Conservation (phyloP, 225 moss, liverwort and hornwort genomes). For the Pseudoscleropodium purum region DNA sequence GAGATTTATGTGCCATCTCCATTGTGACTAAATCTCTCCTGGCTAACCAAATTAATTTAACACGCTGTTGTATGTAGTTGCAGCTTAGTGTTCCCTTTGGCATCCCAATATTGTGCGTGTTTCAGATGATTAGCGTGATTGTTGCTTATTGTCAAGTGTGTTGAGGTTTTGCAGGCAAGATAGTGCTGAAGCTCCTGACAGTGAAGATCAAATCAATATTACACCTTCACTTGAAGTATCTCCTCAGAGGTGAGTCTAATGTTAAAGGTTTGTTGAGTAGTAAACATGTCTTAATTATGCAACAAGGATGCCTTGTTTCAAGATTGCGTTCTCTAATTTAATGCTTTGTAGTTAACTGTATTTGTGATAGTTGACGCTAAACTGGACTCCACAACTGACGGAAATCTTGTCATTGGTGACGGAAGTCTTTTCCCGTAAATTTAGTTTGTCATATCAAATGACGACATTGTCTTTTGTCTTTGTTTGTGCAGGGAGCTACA, state of each 20-base stretch:
- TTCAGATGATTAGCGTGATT: neutral
- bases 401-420: neutral
- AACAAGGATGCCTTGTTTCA: neutral
- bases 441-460: neutral
- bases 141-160: neutral
- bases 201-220: constrained; percentile 11
- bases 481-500: constrained; percentile 34
- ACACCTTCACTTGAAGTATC: constrained; percentile 36
- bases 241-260: constrained; percentile 42
- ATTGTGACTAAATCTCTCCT: neutral
- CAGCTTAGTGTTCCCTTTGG: neutral
- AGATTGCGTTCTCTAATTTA: neutral
- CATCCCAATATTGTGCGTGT: neutral
- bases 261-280: neutral
- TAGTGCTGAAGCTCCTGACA: neutral
- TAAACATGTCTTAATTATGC: neutral
- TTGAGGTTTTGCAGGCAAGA: constrained; percentile 18
- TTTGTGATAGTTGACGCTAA: neutral
- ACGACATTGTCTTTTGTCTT: neutral
- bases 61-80: neutral
- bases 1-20: neutral
- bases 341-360: neutral
- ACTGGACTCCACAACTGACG: neutral
- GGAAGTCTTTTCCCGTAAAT: neutral
- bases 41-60: neutral